phyloP scores from a whole-genome alignment of 805 yeast genomes.

The Wickerhamiella siamensis region DNA sequence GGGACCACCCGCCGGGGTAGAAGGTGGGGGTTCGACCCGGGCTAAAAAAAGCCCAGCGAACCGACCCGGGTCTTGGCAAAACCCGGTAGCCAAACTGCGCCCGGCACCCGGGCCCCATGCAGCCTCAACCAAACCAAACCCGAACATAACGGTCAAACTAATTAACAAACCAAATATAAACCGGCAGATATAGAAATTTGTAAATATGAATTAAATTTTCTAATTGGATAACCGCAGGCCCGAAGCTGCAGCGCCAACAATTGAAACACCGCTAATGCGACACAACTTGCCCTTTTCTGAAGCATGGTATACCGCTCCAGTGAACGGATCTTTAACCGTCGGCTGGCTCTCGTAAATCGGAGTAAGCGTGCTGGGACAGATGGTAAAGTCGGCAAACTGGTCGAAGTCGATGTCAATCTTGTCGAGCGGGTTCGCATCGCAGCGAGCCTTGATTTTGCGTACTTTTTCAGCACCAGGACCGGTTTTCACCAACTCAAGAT shows the following conservation, averaged over 20 bases:
- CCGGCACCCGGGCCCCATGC: too few relatives aligned
- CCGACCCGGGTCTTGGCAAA: too few relatives aligned
- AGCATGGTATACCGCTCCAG: slow-evolving; percentile 76
- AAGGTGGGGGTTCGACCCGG: too few relatives aligned
- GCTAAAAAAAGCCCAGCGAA: too few relatives aligned
- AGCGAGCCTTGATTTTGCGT: slow-evolving; percentile 58
- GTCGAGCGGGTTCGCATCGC: slow-evolving; percentile 72
- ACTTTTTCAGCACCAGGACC: slow-evolving; percentile 79
- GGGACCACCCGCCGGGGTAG: too few relatives aligned
- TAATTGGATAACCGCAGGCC: slow-evolving; percentile 43
- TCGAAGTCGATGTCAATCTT: slow-evolving; percentile 85
- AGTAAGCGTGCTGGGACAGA: slow-evolving; percentile 74
- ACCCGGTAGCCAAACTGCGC: too few relatives aligned
- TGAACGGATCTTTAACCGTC: slow-evolving; percentile 59
- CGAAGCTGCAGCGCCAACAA: slow-evolving; percentile 82
- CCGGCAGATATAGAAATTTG: too few relatives aligned
- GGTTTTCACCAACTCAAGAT: slow-evolving; percentile 48
- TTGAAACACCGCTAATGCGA: slow-evolving; percentile 57
- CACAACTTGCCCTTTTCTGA: slow-evolving; percentile 69
- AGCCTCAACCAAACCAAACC: too few relatives aligned
- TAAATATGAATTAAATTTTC: too few relatives aligned
- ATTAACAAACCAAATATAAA: too few relatives aligned
- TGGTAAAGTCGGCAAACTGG: slow-evolving; percentile 78
- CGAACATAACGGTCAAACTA: too few relatives aligned
- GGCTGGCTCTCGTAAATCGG: slow-evolving; percentile 77